phyloP scores from a whole-genome alignment of 129 eudicot genomes.

The Pulicaria dysenterica region DNA sequence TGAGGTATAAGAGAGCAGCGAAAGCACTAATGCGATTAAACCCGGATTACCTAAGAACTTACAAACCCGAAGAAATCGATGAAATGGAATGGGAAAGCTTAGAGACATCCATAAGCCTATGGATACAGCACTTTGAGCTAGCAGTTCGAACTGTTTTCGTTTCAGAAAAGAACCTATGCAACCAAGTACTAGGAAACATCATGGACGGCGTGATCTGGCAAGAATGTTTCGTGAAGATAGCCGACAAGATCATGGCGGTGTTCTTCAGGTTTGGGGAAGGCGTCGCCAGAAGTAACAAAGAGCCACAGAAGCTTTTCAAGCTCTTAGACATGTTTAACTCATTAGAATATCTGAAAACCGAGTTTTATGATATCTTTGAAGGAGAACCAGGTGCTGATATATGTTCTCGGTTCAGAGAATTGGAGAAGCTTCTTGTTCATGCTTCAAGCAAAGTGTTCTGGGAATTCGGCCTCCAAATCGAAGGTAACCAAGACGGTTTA shows the following conservation, averaged over 20 bases:
- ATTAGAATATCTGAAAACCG: constrained; percentile 54
- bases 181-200: constrained; percentile 60
- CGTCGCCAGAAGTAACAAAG: constrained; percentile 78
- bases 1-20: constrained; percentile 81
- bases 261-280: constrained; percentile 88
- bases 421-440: constrained; percentile 73
- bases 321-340: constrained; percentile 82
- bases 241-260: constrained; percentile 90
- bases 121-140: constrained; percentile 84
- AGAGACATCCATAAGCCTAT: constrained; percentile 69
- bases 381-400: constrained; percentile 80
- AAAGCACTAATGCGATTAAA: constrained; percentile 75
- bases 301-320: constrained; percentile 81
- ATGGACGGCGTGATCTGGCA: constrained; percentile 74
- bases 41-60: constrained; percentile 72
- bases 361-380: constrained; percentile 55
- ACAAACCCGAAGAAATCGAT: constrained; percentile 70
- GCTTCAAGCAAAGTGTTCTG: constrained; percentile 69
- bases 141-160: constrained; percentile 65
- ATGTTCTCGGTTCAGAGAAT: constrained; percentile 61
- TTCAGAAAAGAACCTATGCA: constrained; percentile 68
- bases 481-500: constrained; percentile 70
- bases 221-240: constrained; percentile 72
- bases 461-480: constrained; percentile 82
- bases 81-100: constrained; percentile 75